Evolutionary conservation across 495 filamentous ascomycete genomes (phyloP).

Genomic region (Rhizodiscina lignyota): DNA sequence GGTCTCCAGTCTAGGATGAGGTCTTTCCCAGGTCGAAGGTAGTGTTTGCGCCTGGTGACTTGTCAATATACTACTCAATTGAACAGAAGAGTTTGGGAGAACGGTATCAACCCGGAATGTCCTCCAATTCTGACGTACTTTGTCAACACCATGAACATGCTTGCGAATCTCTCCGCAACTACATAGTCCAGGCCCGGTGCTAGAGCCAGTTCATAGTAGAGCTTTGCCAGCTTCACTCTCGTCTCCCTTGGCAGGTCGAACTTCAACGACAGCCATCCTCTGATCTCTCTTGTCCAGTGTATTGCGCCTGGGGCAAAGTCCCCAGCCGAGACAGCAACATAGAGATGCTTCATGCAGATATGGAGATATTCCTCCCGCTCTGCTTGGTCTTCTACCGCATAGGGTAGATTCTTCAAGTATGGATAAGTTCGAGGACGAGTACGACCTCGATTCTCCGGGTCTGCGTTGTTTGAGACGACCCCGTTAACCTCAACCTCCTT

Average conservation of each 20-base stretch:
- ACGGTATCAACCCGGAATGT: not conserved
- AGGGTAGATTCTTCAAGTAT: slow-evolving; percentile 80
- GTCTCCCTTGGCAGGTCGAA: slow-evolving; percentile 81
- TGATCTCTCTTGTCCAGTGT: slow-evolving; percentile 93
- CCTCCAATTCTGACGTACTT: slow-evolving; percentile 42
- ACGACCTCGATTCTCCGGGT: slow-evolving; percentile 34
- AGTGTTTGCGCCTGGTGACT: slow-evolving; percentile 72
- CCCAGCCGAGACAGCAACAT: slow-evolving; percentile 74
- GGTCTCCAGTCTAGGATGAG: slow-evolving; percentile 84
- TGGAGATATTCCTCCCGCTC: slow-evolving; percentile 57
- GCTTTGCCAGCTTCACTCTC: slow-evolving; percentile 63
- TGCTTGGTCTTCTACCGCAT: slow-evolving; percentile 58
- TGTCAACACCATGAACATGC: slow-evolving; percentile 88
- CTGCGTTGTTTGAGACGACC: slow-evolving; percentile 24
- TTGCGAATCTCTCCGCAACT: slow-evolving; percentile 79
- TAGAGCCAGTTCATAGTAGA: slow-evolving; percentile 89
- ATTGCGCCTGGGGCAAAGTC: slow-evolving; percentile 88
- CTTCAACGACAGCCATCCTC: slow-evolving; percentile 89
- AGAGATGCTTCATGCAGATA: slow-evolving; percentile 82
- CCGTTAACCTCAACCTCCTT: slow-evolving; percentile 32
- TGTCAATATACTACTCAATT: too few species aligned
- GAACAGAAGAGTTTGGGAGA: slow-evolving; percentile 1
- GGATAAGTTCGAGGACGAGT: slow-evolving; percentile 82
- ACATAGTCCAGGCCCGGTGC: slow-evolving; percentile 73
- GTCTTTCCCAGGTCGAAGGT: slow-evolving; percentile 76